Evolutionary conservation across 2,329 filamentous ascomycete species (phyloP).

Genomic region (Colletotrichum sp.): DNA sequence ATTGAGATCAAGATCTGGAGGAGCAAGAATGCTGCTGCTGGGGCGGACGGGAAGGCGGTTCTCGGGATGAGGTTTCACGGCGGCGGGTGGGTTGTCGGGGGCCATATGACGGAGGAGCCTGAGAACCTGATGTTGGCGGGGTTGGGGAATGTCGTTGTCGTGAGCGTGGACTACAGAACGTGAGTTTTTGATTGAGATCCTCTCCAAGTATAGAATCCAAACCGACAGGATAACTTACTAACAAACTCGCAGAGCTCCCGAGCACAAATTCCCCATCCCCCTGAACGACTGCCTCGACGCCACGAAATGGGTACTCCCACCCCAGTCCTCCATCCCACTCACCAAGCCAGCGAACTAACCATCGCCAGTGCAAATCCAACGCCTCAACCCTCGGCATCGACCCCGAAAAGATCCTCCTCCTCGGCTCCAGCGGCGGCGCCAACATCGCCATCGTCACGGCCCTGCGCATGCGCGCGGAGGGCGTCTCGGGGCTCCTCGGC

Average conservation of each 20-base stretch:
- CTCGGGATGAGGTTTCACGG: conserved; percentile 40
- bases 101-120: conserved; percentile 36
- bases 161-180: conserved; percentile 43
- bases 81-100: conserved; percentile 39
- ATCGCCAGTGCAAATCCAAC: conserved; percentile 32
- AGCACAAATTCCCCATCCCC: conserved; percentile 38
- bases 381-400: conserved; percentile 32
- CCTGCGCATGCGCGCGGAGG: conserved; percentile 33
- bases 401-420: conserved; percentile 38
- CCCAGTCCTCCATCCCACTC: not conserved
- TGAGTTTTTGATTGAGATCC: conserved; percentile 19
- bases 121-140: conserved; percentile 39
- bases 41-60: conserved; percentile 20
- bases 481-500: conserved; percentile 35
- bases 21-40: conserved; percentile 17
- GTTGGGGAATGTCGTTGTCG: conserved; percentile 36
- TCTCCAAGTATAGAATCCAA: not conserved
- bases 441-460: conserved; percentile 36
- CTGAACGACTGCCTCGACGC: conserved; percentile 41
- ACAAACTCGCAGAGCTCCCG: conserved; percentile 36
- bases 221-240: not conserved
- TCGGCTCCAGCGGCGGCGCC: conserved; percentile 39
- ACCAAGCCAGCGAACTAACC: not conserved
- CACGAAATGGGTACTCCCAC: conserved; percentile 37
- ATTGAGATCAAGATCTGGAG: conserved; percentile 41